Percentiles rank a stretch among this genome's conserved stretches.
Evolutionary conservation across 768 basidiomycete genomes (phyloP).

Genomic region (Podaxis sp.): DNA sequence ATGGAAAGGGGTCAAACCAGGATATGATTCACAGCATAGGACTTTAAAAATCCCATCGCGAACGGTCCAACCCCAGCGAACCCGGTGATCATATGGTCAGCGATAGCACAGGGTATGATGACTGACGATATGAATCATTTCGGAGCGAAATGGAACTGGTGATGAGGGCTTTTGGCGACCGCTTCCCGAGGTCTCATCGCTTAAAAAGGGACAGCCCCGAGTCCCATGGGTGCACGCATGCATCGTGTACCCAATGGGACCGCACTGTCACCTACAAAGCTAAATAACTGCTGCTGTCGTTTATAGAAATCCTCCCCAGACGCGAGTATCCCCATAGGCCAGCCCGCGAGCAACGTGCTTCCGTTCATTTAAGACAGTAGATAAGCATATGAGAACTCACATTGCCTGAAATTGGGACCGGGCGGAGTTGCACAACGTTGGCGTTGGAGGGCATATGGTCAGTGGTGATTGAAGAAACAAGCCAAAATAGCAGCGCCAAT

Average conservation of each 20-base stretch:
- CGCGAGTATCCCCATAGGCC: neutral
- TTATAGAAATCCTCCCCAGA: neutral
- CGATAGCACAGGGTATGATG: slow-evolving; percentile 7
- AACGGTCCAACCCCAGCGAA: neutral
- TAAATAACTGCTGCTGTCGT: neutral
- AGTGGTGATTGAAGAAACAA: slow-evolving; percentile 1
- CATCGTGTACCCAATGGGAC: neutral
- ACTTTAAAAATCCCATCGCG: neutral
- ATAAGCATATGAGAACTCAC: neutral
- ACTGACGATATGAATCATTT: neutral
- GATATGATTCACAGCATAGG: neutral
- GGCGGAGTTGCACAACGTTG: neutral
- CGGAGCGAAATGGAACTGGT: neutral
- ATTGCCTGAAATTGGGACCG: neutral
- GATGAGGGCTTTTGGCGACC: neutral
- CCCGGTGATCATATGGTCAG: slow-evolving; percentile 11
- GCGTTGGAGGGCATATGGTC: slow-evolving; percentile 1
- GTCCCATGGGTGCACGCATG: neutral
- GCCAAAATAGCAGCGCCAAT: slow-evolving; percentile 10
- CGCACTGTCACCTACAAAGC: slow-evolving; percentile 2
- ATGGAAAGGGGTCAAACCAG: neutral
- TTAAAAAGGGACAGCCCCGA: neutral
- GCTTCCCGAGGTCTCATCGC: neutral
- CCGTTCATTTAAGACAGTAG: neutral
- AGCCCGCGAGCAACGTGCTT: slow-evolving; percentile 2